phyloP scores from a whole-genome alignment of 2,329 filamentous ascomycete species.

The Colletotrichum melonis region DNA sequence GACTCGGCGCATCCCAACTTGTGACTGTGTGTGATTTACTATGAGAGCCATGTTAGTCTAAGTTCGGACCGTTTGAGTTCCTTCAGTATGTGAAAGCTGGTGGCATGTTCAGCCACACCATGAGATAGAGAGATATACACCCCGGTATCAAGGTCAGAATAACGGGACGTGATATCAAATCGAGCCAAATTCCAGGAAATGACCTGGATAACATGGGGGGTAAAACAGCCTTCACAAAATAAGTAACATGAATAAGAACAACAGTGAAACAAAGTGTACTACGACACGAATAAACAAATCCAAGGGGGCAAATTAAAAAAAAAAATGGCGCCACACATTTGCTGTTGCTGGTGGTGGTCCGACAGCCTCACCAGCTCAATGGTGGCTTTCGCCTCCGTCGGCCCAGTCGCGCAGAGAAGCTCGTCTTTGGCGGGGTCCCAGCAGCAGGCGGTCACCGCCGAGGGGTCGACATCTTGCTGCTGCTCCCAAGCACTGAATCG shows the following conservation, averaged over 20 bases:
- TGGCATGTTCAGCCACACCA: constrained; percentile 16
- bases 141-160: not conserved
- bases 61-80: constrained; percentile 13
- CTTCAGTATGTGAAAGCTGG: not conserved
- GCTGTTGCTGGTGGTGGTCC: constrained; percentile 50
- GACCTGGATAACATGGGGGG: not conserved
- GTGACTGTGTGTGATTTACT: constrained; percentile 65
- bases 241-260: not conserved
- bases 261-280: not conserved
- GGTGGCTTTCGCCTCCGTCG: constrained; percentile 73
- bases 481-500: constrained; percentile 75
- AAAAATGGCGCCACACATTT: constrained; percentile 50
- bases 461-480: constrained; percentile 44
- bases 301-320: not conserved
- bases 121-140: not conserved
- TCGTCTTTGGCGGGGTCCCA: constrained; percentile 88
- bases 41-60: constrained; percentile 37
- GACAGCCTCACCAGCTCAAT: constrained; percentile 76
- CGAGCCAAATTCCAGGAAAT: not conserved
- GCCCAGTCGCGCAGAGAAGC: constrained; percentile 86
- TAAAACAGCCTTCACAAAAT: not conserved
- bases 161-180: not conserved
- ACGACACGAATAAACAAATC: not conserved
- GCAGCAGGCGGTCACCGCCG: constrained; percentile 76
- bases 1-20: constrained; percentile 89